Evolutionary conservation across 148 eudicot species (phyloP).

Genomic region (Dianthus caryophyllus): DNA sequence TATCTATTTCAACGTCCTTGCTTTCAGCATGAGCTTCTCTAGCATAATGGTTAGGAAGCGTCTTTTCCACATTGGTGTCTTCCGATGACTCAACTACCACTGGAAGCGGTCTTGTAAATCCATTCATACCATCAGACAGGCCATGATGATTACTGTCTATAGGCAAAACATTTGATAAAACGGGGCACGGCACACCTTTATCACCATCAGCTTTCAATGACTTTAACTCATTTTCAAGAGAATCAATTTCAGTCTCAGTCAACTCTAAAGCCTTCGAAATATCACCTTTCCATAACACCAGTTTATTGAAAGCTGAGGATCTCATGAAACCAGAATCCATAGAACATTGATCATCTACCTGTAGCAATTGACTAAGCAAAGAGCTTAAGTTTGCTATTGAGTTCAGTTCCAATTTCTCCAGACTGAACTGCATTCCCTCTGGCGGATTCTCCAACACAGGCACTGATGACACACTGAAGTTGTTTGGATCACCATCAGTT

Average conservation of each 20-base stretch:
- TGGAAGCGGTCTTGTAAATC: slow-evolving; percentile 36
- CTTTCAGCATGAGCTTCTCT: slow-evolving; percentile 23
- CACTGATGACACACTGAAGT: slow-evolving; percentile 42
- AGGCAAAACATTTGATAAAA: slow-evolving; percentile 37
- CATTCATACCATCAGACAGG: slow-evolving; percentile 9
- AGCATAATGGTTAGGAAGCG: slow-evolving; percentile 21
- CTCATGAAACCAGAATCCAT: slow-evolving; percentile 47
- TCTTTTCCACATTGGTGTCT: slow-evolving; percentile 28
- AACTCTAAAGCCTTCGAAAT: slow-evolving; percentile 60
- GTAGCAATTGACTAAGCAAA: slow-evolving; percentile 52
- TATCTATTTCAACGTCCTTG: slow-evolving; percentile 47
- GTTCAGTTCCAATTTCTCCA: slow-evolving; percentile 43
- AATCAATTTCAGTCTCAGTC: slow-evolving; percentile 83
- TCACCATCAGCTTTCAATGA: slow-evolving; percentile 33
- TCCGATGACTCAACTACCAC: slow-evolving; percentile 40
- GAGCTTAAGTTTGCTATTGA: slow-evolving; percentile 50
- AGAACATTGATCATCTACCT: slow-evolving; percentile 39
- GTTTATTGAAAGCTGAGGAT: slow-evolving; percentile 55
- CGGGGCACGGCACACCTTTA: slow-evolving; percentile 25
- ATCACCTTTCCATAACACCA: slow-evolving; percentile 57
- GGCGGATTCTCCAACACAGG: slow-evolving; percentile 34
- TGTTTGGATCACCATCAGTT: slow-evolving; percentile 41
- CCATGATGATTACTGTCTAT: slow-evolving; percentile 30
- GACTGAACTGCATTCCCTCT: slow-evolving; percentile 40
- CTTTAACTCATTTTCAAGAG: slow-evolving; percentile 76